These are phyloP conservation scores for Neurospora sp. DNA, from an alignment of 495 filamentous ascomycete species.

Conservation along the genomic window DNA sequence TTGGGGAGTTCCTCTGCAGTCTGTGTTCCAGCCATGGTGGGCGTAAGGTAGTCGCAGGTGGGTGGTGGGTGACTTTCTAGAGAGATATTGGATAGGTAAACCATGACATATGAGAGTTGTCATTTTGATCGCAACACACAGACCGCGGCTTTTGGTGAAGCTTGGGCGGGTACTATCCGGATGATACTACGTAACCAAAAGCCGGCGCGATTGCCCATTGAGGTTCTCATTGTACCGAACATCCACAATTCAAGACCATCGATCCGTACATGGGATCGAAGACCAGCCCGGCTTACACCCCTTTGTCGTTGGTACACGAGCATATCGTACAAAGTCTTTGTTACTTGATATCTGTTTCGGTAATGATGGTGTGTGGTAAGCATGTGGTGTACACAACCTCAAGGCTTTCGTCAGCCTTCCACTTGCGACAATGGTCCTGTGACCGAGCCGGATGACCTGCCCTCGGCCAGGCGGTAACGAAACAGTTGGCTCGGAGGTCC, in stretches of 20 bases:
- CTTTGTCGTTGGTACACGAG: neutral
- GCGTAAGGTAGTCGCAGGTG: neutral
- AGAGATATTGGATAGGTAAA: neutral
- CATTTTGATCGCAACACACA: neutral
- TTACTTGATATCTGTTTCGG: neutral
- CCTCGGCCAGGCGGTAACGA: neutral
- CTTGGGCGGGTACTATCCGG: neutral
- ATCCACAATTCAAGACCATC: neutral
- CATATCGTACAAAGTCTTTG: neutral
- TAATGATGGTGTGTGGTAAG: neutral
- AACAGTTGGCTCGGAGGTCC: neutral
- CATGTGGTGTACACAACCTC: neutral
- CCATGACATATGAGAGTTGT: neutral
- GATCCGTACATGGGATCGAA: neutral
- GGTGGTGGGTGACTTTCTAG: neutral
- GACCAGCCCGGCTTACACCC: neutral
- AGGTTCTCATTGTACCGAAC: neutral
- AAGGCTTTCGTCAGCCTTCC: neutral
- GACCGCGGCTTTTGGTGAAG: neutral
- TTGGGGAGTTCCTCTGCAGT: conserved; percentile 36
- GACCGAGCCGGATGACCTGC: neutral
- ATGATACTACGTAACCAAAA: neutral
- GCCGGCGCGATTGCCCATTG: neutral
- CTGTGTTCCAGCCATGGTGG: conserved; percentile 16
- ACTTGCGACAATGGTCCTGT: neutral